Evolutionary conservation across 1,139 yeast species (phyloP).

Genomic region (Yamadazyma sp.): DNA sequence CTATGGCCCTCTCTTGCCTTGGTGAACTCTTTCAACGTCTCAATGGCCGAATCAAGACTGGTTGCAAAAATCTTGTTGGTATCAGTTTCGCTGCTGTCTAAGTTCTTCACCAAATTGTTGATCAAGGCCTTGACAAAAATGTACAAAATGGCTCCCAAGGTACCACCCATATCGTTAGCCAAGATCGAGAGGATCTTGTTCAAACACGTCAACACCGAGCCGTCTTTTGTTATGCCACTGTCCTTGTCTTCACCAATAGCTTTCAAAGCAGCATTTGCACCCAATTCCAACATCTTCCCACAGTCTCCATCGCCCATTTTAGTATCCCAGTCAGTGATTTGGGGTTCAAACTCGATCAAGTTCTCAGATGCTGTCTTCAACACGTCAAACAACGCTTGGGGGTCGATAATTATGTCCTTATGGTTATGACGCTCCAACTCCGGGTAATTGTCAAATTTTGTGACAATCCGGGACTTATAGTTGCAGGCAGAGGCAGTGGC

Average conservation of each 20-base stretch:
- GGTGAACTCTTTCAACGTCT: constrained; percentile 39
- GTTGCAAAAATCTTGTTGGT: constrained; percentile 24
- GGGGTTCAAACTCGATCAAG: constrained; percentile 43
- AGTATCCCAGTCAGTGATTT: constrained; percentile 50
- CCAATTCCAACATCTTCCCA: constrained; percentile 47
- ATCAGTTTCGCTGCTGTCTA: constrained; percentile 11
- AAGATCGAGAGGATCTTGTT: constrained; percentile 39
- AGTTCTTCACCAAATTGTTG: constrained; percentile 27
- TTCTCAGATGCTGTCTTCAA: constrained; percentile 36
- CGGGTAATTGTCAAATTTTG: constrained; percentile 33
- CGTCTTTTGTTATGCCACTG: constrained; percentile 19
- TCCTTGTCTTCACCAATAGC: constrained; percentile 23
- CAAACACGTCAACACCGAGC: constrained; percentile 26
- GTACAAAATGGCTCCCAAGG: constrained; percentile 50
- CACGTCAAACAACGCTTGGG: constrained; percentile 25
- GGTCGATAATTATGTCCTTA: constrained; percentile 31
- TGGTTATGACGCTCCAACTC: constrained; percentile 22
- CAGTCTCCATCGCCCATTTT: constrained; percentile 56
- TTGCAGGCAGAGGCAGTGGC: constrained; percentile 29
- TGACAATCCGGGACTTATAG: constrained; percentile 29
- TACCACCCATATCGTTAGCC: constrained; percentile 56
- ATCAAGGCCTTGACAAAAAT: constrained; percentile 46
- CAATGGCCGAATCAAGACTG: constrained; percentile 30
- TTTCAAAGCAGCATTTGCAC: constrained; percentile 37
- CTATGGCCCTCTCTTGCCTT: constrained; percentile 52